Evolutionary conservation across 805 yeast genomes (phyloP).

Genomic region (Yarrowia sp.): DNA sequence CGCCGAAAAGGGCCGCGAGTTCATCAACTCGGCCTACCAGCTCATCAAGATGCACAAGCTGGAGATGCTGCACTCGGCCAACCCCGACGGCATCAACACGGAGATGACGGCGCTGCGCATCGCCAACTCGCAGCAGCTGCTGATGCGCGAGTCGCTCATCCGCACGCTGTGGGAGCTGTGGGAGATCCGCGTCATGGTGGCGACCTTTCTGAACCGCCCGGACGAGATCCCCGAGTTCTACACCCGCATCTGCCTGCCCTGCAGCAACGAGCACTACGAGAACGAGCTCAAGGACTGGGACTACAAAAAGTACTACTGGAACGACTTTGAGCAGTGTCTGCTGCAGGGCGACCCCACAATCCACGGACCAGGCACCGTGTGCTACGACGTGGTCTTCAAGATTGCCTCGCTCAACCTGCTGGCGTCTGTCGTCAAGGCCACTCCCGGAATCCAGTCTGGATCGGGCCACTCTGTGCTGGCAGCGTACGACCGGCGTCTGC

Average conservation of each 20-base stretch:
- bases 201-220: slow-evolving; percentile 3
- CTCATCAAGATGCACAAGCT: slow-evolving; percentile 24
- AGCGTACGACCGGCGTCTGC: slow-evolving; percentile 6
- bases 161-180: slow-evolving; percentile 28
- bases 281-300: slow-evolving; percentile 27
- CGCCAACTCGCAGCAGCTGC: slow-evolving; percentile 21
- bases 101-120: slow-evolving; percentile 23
- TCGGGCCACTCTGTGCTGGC: background rate
- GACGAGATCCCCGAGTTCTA: slow-evolving; percentile 20
- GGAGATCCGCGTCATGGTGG: slow-evolving; percentile 27
- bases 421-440: slow-evolving; percentile 22
- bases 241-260: slow-evolving; percentile 25
- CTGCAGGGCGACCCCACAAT: slow-evolving; percentile 1
- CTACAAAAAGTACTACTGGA: slow-evolving; percentile 27
- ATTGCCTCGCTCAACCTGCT: slow-evolving; percentile 21
- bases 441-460: background rate
- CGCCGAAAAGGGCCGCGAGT: slow-evolving; percentile 15
- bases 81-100: slow-evolving; percentile 21
- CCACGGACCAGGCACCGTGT: background rate
- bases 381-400: slow-evolving; percentile 24
- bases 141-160: slow-evolving; percentile 27
- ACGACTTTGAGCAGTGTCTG: slow-evolving; percentile 25
- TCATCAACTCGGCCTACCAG: slow-evolving; percentile 22
- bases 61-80: slow-evolving; percentile 26
- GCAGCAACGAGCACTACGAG: slow-evolving; percentile 18